These are phyloP conservation scores for Torulaspora microellipsoides DNA, from an alignment of 805 yeast genomes.

Conservation along the genomic window DNA sequence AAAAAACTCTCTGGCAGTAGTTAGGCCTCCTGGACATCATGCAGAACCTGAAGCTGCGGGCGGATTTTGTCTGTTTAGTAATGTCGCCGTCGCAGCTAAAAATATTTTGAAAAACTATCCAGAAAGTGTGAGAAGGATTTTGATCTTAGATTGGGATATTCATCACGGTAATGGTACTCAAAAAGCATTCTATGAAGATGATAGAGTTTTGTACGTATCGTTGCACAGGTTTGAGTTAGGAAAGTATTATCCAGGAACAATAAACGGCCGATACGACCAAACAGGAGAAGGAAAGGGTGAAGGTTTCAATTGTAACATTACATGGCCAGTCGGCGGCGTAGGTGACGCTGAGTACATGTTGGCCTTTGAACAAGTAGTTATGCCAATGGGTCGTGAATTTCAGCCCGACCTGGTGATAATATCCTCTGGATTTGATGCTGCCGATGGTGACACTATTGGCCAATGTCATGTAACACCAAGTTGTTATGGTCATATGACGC, in stretches of 20 bases:
- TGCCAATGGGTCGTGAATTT: conserved; percentile 86
- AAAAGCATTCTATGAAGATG: conserved; percentile 82
- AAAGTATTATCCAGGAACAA: conserved; percentile 88
- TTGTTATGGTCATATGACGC: conserved; percentile 96
- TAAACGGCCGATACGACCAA: conserved; percentile 74
- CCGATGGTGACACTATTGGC: conserved; percentile 96
- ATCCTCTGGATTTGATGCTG: conserved; percentile 97
- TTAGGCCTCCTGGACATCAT: conserved; percentile 99
- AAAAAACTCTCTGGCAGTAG: conserved; percentile 88
- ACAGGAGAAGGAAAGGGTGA: conserved; percentile 83
- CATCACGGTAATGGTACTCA: conserved; percentile 99
- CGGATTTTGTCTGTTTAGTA: conserved; percentile 92
- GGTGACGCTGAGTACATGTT: conserved; percentile 94
- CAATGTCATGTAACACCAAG: conserved; percentile 94
- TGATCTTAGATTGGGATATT: conserved; percentile 94
- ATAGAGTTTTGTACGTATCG: conserved; percentile 85
- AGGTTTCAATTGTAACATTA: conserved; percentile 85
- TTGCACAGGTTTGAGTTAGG: conserved; percentile 91
- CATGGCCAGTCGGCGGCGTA: conserved; percentile 90
- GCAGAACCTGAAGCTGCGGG: conserved; percentile 98
- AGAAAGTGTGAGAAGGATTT: conserved; percentile 77
- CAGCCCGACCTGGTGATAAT: conserved; percentile 90
- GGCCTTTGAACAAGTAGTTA: conserved; percentile 78
- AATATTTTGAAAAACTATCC: conserved; percentile 78
- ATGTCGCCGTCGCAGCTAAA: conserved; percentile 96